Evolutionary conservation across 345 rosid genomes (phyloP).

Genomic region (Moricandia arvensis): DNA sequence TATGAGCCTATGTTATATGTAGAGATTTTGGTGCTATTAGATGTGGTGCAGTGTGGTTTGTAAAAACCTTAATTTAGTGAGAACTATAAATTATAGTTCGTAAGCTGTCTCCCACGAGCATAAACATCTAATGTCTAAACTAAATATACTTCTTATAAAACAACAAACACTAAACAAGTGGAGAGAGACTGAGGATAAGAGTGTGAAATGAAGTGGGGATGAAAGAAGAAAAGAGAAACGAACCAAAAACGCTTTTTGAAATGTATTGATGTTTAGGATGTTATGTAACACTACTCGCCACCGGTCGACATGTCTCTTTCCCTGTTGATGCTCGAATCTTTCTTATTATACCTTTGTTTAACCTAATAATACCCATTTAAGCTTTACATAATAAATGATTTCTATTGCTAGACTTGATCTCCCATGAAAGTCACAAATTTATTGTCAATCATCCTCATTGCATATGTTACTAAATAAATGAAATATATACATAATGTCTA

Average conservation of each 20-base stretch:
- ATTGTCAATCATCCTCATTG: constrained; percentile 8
- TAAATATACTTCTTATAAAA: not conserved
- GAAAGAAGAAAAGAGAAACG: constrained; percentile 7
- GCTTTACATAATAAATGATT: not conserved
- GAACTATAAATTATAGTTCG: too few species aligned
- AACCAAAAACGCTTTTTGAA: constrained; percentile 23
- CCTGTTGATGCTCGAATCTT: constrained; percentile 22
- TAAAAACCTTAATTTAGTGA: too few species aligned
- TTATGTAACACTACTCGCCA: constrained; percentile 21
- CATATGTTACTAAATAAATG: not conserved
- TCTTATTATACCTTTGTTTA: not conserved
- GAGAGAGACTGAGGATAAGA: constrained; percentile 20
- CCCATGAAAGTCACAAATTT: not conserved
- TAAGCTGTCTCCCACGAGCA: too few species aligned
- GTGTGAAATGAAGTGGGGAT: constrained; percentile 27
- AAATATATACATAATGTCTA: not conserved
- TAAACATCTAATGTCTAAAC: constrained; percentile 2
- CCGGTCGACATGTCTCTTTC: constrained; percentile 31
- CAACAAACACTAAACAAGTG: constrained; percentile 22
- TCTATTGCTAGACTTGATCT: not conserved
- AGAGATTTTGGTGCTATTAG: too few species aligned
- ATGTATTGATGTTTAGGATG: constrained; percentile 29
- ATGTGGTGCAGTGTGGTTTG: too few species aligned
- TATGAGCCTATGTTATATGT: too few species aligned
- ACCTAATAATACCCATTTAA: not conserved